Percentiles rank a stretch among this genome's conserved stretches.
phyloP scores from a whole-genome alignment of 495 filamentous ascomycete species.

The Penicillium samsonianum region DNA sequence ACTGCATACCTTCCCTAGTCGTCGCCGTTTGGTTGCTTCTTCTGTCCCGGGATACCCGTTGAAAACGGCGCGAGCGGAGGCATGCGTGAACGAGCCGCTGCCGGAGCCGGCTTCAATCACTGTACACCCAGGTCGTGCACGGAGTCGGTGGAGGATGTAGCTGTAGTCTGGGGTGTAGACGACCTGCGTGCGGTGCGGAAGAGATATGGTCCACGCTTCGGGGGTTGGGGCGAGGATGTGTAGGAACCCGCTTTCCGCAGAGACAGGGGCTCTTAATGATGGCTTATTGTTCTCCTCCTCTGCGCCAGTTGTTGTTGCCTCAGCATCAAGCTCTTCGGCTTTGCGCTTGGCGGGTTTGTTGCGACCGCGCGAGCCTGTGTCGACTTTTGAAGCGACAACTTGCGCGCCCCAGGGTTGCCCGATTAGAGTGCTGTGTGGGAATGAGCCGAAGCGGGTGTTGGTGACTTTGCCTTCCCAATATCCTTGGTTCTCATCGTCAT shows the following conservation, averaged over 20 bases:
- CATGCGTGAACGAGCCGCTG: conserved; percentile 94
- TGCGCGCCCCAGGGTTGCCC: conserved; percentile 87
- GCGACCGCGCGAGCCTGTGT: conserved; percentile 78
- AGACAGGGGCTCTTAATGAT: conserved; percentile 44
- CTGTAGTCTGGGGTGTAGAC: conserved; percentile 98
- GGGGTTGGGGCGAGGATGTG: conserved; percentile 90
- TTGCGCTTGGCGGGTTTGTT: conserved; percentile 54
- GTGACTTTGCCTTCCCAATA: conserved; percentile 80
- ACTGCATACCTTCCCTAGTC: conserved; percentile 79
- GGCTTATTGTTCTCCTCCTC: conserved; percentile 32
- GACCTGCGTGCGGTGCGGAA: conserved; percentile 94
- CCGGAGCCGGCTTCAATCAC: conserved; percentile 94
- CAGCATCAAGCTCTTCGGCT: conserved; percentile 45
- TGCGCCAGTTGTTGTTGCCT: conserved; percentile 26
- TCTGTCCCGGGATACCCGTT: conserved; percentile 64
- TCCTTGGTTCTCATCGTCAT: conserved; percentile 62
- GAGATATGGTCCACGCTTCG: conserved; percentile 85
- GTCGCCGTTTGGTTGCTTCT: conserved; percentile 29
- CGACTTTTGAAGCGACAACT: conserved; percentile 82
- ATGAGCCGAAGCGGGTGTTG: conserved; percentile 94
- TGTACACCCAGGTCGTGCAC: conserved; percentile 73
- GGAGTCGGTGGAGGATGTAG: conserved; percentile 86
- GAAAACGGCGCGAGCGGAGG: conserved; percentile 82
- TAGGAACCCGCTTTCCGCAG: conserved; percentile 79
- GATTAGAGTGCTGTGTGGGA: conserved; percentile 85